Evolutionary conservation across 2,329 filamentous ascomycete genomes (phyloP).

Genomic region (Dactylellina leptospora): DNA sequence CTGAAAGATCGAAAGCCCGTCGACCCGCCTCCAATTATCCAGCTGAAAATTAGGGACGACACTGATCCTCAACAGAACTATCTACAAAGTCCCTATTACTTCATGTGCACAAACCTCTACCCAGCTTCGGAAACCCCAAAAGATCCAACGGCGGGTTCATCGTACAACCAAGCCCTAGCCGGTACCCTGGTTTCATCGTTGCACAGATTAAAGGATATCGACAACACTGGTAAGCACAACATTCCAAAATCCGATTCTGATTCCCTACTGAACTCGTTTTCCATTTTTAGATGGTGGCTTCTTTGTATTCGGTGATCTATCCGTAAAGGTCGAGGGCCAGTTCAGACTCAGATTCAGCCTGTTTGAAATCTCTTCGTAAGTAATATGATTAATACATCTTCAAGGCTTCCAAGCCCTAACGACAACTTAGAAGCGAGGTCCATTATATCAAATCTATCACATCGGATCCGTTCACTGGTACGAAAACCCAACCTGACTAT

Average conservation of each 20-base stretch:
- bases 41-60: slow-evolving; percentile 68
- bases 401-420: slow-evolving; percentile 48
- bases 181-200: slow-evolving; percentile 82
- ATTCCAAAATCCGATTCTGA: neutral
- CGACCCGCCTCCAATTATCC: slow-evolving; percentile 84
- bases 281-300: slow-evolving; percentile 74
- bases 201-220: slow-evolving; percentile 79
- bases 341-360: slow-evolving; percentile 80
- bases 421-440: slow-evolving; percentile 60
- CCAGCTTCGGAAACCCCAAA: slow-evolving; percentile 64
- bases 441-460: slow-evolving; percentile 66
- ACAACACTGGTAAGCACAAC: slow-evolving; percentile 65
- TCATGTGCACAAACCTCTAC: slow-evolving; percentile 69
- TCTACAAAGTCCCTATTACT: slow-evolving; percentile 72
- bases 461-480: slow-evolving; percentile 75
- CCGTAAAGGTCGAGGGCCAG: slow-evolving; percentile 75
- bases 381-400: slow-evolving; percentile 57
- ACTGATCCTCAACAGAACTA: slow-evolving; percentile 70
- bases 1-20: slow-evolving; percentile 79
- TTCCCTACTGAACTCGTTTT: slow-evolving; percentile 17
- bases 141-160: slow-evolving; percentile 54
- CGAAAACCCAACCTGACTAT: slow-evolving; percentile 59
- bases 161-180: slow-evolving; percentile 66
- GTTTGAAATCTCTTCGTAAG: slow-evolving; percentile 70
- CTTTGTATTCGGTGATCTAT: slow-evolving; percentile 91